These are phyloP conservation scores for Drosera spatulata DNA, from an alignment of 179 eudicot species.

Conservation along the genomic window DNA sequence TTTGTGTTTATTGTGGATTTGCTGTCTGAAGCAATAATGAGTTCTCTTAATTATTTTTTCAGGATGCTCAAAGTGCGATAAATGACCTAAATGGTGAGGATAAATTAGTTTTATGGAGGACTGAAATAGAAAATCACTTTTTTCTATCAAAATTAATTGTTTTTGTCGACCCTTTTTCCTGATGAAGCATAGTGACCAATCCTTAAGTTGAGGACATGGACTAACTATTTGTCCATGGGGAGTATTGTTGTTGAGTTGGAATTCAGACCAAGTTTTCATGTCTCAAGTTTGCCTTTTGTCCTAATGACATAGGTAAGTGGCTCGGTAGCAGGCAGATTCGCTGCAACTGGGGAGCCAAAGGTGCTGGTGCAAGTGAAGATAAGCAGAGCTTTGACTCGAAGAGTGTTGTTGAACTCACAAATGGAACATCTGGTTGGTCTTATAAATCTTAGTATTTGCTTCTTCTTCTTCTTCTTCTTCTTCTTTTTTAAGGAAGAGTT, in stretches of 20 bases:
- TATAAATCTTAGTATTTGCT: neutral
- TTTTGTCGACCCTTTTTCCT: no score
- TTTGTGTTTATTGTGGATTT: neutral
- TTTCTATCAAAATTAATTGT: no score
- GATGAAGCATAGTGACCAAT: no score
- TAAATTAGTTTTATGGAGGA: no score
- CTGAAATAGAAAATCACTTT: no score
- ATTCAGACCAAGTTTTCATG: neutral
- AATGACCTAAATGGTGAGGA: conserved; percentile 77
- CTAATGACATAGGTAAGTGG: conserved; percentile 53
- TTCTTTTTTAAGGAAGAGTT: no score
- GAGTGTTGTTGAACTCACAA: conserved; percentile 60
- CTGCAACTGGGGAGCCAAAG: conserved; percentile 91
- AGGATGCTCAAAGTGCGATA: conserved; percentile 96
- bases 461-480: neutral
- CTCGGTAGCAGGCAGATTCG: conserved; percentile 93
- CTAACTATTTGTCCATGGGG: no score
- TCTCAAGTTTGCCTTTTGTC: neutral
- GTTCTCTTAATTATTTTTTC: neutral
- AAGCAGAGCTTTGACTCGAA: conserved; percentile 51
- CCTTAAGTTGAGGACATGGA: no score
- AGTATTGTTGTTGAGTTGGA: no score
- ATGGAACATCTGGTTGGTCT: conserved; percentile 64
- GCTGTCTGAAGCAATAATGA: neutral
- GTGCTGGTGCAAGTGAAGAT: conserved; percentile 53